Percentiles rank a stretch among this genome's conserved stretches.
phyloP scores from a whole-genome alignment of 2,329 filamentous ascomycete genomes.

The Achaetomium macrosporum region DNA sequence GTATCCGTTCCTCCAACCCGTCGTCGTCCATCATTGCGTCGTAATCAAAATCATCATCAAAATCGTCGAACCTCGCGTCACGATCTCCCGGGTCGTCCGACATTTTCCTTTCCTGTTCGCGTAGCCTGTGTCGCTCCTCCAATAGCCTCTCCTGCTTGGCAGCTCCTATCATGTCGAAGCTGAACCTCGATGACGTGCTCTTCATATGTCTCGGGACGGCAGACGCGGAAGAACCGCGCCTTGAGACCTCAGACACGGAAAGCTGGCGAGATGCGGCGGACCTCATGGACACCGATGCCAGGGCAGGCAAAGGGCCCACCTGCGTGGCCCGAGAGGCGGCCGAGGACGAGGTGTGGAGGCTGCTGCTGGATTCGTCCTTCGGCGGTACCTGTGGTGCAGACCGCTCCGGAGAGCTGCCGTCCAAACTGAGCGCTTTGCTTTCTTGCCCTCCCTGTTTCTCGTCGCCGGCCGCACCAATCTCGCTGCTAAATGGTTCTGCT shows the following conservation, averaged over 20 bases:
- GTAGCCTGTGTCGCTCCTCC: slow-evolving; percentile 66
- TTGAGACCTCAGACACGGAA: slow-evolving; percentile 46
- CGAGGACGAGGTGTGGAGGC: slow-evolving; percentile 29
- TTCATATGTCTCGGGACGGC: slow-evolving; percentile 60
- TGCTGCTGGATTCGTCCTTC: slow-evolving; percentile 31
- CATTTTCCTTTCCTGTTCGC: slow-evolving; percentile 55
- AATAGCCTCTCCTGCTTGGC: slow-evolving; percentile 63
- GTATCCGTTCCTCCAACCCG: slow-evolving; percentile 61
- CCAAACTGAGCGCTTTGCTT: background rate
- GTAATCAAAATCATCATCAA: slow-evolving; percentile 59
- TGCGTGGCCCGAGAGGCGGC: slow-evolving; percentile 28
- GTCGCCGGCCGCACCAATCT: background rate
- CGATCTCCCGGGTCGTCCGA: slow-evolving; percentile 33
- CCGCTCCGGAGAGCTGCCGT: slow-evolving; percentile 7
- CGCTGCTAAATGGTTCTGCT: background rate
- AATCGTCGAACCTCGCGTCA: slow-evolving; percentile 55
- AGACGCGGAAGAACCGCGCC: slow-evolving; percentile 38
- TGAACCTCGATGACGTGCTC: slow-evolving; percentile 74
- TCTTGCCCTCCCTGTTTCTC: background rate
- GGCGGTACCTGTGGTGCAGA: slow-evolving; percentile 33
- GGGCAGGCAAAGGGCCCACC: slow-evolving; percentile 13
- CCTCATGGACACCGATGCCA: slow-evolving; percentile 31
- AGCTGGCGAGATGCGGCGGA: slow-evolving; percentile 46
- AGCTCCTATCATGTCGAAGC: slow-evolving; percentile 71
- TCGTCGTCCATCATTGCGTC: slow-evolving; percentile 61